These are phyloP conservation scores for Pseudovirgaria hyperparasitica DNA, from an alignment of 2,329 filamentous ascomycete species.

Conservation along the genomic window DNA sequence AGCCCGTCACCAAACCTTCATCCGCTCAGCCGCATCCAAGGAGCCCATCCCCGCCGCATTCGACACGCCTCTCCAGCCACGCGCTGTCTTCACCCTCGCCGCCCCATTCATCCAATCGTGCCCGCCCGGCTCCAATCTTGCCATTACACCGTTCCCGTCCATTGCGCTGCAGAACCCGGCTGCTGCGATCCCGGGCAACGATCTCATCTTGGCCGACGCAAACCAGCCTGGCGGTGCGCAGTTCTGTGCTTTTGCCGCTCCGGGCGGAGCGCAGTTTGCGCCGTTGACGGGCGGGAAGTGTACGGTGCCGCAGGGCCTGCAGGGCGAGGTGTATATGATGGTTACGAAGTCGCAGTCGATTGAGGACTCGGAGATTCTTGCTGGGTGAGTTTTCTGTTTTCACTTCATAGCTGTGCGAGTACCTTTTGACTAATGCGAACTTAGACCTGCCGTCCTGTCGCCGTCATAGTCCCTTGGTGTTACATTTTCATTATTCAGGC, in stretches of 20 bases:
- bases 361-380: conserved; percentile 42
- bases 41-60: conserved; percentile 55
- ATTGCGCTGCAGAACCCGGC: conserved; percentile 41
- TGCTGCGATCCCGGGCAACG: conserved; percentile 25
- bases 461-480: no score
- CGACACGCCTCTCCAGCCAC: conserved; percentile 55
- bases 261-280: conserved; percentile 38
- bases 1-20: conserved; percentile 60
- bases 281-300: conserved; percentile 45
- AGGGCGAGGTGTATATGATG: conserved; percentile 55
- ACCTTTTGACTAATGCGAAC: no score
- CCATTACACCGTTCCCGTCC: conserved; percentile 49
- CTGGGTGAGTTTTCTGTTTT: conserved; percentile 30
- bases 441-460: no score
- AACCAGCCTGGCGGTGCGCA: conserved; percentile 31
- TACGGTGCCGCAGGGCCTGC: conserved; percentile 47
- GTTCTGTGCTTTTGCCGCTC: conserved; percentile 56
- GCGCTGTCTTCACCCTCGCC: conserved; percentile 60
- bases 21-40: conserved; percentile 46
- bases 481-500: no score
- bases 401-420: no score
- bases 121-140: conserved; percentile 50
- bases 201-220: conserved; percentile 24
- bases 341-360: conserved; percentile 39
- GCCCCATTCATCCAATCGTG: conserved; percentile 60